Base-by-base conservation (phyloP, 345 rosid species). In the Aurinia saxatilis region DNA sequence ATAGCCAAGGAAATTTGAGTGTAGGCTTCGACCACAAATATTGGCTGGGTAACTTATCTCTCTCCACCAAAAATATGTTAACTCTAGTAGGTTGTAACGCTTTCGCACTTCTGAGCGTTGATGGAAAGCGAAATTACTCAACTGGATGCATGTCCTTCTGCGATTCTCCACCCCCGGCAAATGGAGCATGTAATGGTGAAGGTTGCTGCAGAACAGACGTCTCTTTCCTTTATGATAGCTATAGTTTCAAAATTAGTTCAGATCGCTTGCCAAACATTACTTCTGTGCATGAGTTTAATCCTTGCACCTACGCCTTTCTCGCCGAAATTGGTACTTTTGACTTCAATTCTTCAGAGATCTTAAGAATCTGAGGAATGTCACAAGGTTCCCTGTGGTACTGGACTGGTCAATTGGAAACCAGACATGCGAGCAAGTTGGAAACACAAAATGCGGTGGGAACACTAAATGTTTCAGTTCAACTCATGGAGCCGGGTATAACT, bases 191-290 rank as follows among this genome's bases (percentile, higher is more conserved):
- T n/a, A n/a, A n/a, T n/a, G n/a, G n/a, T n/a, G n/a, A n/a, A 2
- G 83, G 77, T 2, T 79, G 77, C 55, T 76, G 79, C 71, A 78
- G 35, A 57, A 29, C 0, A 18, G n/a, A n/a, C n/a, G n/a, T n/a
- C n/a, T n/a, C 58, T 10, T 41, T 75, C 21, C 66, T 75, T 1
- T 6, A 4, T 31, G 72, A 68, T 1, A 41, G 21, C 0, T 0
- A 5, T 0, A 0, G 2, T 3, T 23, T 64, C 4, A 0, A 0
- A 0, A 2, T 50, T 0, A 0, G 0, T 0, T n/a, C 71, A 2
- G 0, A 0, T 5, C 18, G 63, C 35, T 66, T 50, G 5, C 0
- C 25, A 2, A 60, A 33, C 3, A 47, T 68, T 4, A 1, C 0
- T 2, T 2, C 1, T 2, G 65, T 62, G 1, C n/a, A 6, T 2